These are phyloP conservation scores for Neurospora hispaniola DNA, from an alignment of 495 filamentous ascomycete species.

Conservation along the genomic window DNA sequence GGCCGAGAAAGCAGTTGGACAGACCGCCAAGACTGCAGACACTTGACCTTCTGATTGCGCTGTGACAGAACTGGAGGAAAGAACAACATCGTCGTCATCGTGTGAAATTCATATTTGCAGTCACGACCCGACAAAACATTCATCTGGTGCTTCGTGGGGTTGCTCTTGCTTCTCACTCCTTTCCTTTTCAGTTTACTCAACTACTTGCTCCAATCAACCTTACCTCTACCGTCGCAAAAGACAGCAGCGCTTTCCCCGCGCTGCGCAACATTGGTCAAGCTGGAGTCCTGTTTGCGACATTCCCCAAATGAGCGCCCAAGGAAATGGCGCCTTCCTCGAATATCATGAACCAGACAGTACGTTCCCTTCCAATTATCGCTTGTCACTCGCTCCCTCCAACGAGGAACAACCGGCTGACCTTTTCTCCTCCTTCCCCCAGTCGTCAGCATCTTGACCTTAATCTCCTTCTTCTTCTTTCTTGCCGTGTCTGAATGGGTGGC, in stretches of 20 bases:
- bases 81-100: background rate
- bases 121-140: background rate
- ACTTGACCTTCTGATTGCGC: background rate
- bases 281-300: background rate
- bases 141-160: background rate
- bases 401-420: background rate
- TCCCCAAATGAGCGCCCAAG: background rate
- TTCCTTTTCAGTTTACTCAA: background rate
- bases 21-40: background rate
- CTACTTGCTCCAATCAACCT: background rate
- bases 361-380: background rate
- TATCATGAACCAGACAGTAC: conserved; percentile 17
- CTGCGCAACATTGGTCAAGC: background rate
- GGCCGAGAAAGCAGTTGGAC: background rate
- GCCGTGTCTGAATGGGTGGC: conserved; percentile 49
- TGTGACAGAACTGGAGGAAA: background rate
- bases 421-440: conserved; percentile 2
- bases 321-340: conserved; percentile 12
- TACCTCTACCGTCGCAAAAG: background rate
- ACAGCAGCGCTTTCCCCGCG: background rate
- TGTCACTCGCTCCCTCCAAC: no score
- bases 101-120: background rate
- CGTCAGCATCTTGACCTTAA: conserved; percentile 42
- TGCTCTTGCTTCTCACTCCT: background rate
- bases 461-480: conserved; percentile 56